phyloP scores from a whole-genome alignment of 192 early-diverging fungal genomes.

The Phycomyces blakesleeanus region DNA sequence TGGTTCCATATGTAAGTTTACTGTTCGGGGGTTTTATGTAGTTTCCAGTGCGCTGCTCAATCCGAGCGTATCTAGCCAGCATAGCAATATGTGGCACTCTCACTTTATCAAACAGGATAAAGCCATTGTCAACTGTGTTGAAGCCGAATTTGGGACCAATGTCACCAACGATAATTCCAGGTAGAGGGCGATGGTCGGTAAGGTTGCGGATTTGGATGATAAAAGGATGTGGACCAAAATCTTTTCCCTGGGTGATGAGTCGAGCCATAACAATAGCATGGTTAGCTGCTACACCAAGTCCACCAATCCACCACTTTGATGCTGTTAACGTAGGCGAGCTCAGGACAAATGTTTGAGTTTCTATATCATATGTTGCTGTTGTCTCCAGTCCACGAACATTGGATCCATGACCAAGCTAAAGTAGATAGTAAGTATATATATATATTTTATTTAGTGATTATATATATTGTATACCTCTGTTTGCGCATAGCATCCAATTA shows the following conservation, averaged over 20 bases:
- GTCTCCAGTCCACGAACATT: conserved; percentile 89
- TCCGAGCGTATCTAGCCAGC: conserved; percentile 56
- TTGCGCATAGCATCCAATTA: conserved; percentile 87
- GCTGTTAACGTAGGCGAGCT: conserved; percentile 45
- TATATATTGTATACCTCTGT: conserved; percentile 61
- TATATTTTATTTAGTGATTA: no score
- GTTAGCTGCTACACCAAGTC: conserved; percentile 47
- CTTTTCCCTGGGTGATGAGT: conserved; percentile 53
- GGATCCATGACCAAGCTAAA: conserved; percentile 64
- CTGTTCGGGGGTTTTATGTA: conserved; percentile 56
- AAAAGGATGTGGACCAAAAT: conserved; percentile 64
- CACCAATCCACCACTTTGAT: conserved; percentile 67
- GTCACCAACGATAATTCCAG: conserved; percentile 59
- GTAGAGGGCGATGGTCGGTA: conserved; percentile 53
- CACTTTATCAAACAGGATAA: conserved; percentile 44
- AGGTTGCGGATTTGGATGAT: conserved; percentile 60
- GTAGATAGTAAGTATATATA: not conserved
- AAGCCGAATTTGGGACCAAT: conserved; percentile 61
- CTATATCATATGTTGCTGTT: conserved; percentile 76
- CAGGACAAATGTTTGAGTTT: conserved; percentile 74
- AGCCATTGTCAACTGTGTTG: conserved; percentile 27
- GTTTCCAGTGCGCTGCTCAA: conserved; percentile 47
- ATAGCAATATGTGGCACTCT: conserved; percentile 60
- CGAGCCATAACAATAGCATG: conserved; percentile 64
- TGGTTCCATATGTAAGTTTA: conserved; percentile 62